Base-by-base conservation (phyloP, 169 alveolate species). In the Eimeria necatrix region DNA sequence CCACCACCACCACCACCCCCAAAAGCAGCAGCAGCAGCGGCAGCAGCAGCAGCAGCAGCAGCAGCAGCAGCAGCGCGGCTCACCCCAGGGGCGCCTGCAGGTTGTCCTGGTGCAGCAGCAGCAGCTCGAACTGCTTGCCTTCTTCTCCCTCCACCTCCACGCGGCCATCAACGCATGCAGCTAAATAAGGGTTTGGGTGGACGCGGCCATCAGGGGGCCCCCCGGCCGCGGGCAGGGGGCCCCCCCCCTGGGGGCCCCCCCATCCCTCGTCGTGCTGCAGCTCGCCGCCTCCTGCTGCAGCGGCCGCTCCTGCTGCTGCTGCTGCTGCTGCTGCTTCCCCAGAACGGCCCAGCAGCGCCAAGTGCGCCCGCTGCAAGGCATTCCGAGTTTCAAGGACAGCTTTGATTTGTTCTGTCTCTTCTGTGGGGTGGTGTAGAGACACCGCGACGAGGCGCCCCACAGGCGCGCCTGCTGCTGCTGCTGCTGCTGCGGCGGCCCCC, bases 121-220 rank as follows among this genome's bases (percentile, higher is more conserved):
- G 91, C 22, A 91, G 53, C n/a, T 91, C 95, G 32, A 56, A 76
- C 60, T 73, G 88, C n/a, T 46, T 73, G 20, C 95, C 95, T 10
- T 32, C 32, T n/a, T 76, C 71, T 16, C 90, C 91, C 8, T 83
- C 95, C n/a, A 83, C 95, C 20, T 91, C 95, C 48, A 91, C 90
- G 22, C 95, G 76, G 18, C 85, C 49, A 46, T 91, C 90, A 0
- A 73, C 46, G 68, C 95, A 91, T 1, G 91, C 90, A 24, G 51
- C 41, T 61, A 91, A 81, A 52, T 91, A 91, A 20, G 95, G 95
- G 56, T 91, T 91, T 1, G 95, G 91, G 16, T 3, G 52, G 56
- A 76, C 18, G 51, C 52, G 56, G 12, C 71, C 90, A 5, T 76
- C 90, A 16, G 48, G 16, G 22, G 20, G 14, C 16, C 52, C 95